Percentiles rank a stretch among this genome's conserved stretches.
Evolutionary conservation across 2,329 filamentous ascomycete species (phyloP).

Genomic region (Beauveria pseudobassiana): DNA sequence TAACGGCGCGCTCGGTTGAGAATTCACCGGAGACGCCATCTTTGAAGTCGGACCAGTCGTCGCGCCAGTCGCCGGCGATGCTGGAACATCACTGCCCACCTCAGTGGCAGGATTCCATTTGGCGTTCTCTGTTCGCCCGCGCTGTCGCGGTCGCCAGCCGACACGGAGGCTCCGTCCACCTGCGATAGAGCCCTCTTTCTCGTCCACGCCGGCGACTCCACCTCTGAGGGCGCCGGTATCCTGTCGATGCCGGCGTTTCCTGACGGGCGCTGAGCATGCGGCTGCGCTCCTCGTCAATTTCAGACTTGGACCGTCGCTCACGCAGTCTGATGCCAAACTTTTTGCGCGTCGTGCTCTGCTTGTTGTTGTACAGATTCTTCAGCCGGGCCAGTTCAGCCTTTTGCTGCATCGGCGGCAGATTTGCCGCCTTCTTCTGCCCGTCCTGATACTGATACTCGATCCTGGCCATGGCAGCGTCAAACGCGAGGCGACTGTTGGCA

Average conservation of each 20-base stretch:
- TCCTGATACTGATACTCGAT: slow-evolving; percentile 29
- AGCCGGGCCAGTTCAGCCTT: slow-evolving; percentile 31
- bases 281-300: slow-evolving; percentile 37
- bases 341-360: slow-evolving; percentile 49
- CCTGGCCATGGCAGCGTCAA: slow-evolving; percentile 23
- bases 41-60: background rate
- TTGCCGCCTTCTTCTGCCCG: slow-evolving; percentile 33
- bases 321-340: slow-evolving; percentile 50
- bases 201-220: background rate
- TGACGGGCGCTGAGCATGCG: slow-evolving; percentile 22
- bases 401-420: slow-evolving; percentile 25
- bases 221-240: background rate
- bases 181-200: background rate
- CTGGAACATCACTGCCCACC: background rate
- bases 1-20: background rate
- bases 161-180: background rate
- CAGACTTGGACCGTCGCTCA: slow-evolving; percentile 37
- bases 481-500: background rate
- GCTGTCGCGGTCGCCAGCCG: background rate
- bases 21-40: background rate
- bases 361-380: slow-evolving; percentile 47
- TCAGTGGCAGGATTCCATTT: background rate
- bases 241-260: background rate
- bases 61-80: background rate
- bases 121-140: background rate